phyloP scores from a whole-genome alignment of 2,329 filamentous ascomycete genomes.

The Neurospora crassa region DNA sequence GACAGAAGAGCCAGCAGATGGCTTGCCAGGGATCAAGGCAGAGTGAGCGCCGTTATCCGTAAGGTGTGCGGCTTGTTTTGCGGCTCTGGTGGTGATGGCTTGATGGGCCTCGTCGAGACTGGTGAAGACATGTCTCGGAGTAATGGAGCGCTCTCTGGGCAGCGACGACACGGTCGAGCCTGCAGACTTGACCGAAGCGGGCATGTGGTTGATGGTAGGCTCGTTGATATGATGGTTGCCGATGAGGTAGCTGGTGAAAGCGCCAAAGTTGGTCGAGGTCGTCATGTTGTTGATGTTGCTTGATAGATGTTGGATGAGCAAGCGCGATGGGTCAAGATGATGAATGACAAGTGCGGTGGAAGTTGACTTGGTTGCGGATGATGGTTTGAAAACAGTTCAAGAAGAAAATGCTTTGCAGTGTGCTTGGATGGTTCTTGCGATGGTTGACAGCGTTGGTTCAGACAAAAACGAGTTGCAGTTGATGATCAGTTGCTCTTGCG shows the following conservation, averaged over 20 bases:
- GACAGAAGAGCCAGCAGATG: conserved; percentile 4
- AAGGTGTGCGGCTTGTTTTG: conserved; percentile 4
- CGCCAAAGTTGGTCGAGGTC: not conserved
- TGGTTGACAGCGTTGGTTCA: not conserved
- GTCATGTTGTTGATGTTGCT: not conserved
- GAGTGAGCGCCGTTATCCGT: not conserved
- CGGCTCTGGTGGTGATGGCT: conserved; percentile 25
- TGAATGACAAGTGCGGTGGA: not conserved
- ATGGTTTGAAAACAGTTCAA: not conserved
- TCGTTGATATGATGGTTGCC: not conserved
- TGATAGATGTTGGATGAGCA: not conserved
- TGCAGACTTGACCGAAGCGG: conserved; percentile 9
- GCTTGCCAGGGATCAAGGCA: not conserved
- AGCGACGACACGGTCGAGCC: conserved; percentile 3
- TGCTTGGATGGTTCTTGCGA: not conserved
- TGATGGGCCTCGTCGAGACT: conserved; percentile 29
- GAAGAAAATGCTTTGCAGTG: not conserved
- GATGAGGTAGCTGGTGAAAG: not conserved
- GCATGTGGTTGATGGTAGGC: not conserved
- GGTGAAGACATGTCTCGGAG: conserved; percentile 27
- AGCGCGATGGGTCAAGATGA: not conserved
- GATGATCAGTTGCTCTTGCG: not conserved
- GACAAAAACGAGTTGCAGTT: not conserved
- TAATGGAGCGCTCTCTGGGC: conserved; percentile 9
- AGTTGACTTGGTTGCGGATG: not conserved